Evolutionary conservation across 225 moss, liverwort and hornwort genomes (phyloP).

Genomic region (Polytrichum commune): DNA sequence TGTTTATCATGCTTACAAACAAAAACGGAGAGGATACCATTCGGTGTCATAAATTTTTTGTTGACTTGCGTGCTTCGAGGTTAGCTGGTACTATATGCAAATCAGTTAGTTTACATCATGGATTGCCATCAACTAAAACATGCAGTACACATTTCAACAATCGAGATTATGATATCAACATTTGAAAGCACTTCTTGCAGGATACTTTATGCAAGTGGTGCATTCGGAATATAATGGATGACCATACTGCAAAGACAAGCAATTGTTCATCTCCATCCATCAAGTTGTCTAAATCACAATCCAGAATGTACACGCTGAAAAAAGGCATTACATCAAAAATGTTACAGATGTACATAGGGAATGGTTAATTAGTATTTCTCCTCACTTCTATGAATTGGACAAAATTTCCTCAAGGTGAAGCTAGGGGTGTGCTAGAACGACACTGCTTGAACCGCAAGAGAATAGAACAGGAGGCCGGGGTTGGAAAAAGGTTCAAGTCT

Average conservation of each 20-base stretch:
- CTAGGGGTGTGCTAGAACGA: conserved; percentile 79
- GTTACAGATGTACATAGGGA: conserved; percentile 55
- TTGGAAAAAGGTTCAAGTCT: no score
- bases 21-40: conserved; percentile 50
- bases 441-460: conserved; percentile 80
- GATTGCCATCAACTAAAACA: no score
- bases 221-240: conserved; percentile 48
- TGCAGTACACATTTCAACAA: no score
- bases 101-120: no score
- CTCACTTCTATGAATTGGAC: conserved; percentile 91
- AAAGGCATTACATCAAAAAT: conserved; percentile 55
- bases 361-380: conserved; percentile 88
- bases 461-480: no score
- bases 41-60: conserved; percentile 62
- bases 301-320: conserved; percentile 56
- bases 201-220: conserved; percentile 35
- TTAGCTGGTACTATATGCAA: conserved; percentile 42
- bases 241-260: conserved; percentile 55
- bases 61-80: conserved; percentile 41
- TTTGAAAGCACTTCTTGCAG: no score
- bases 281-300: conserved; percentile 56
- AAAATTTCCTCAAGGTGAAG: conserved; percentile 96
- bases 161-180: no score
- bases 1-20: conserved; percentile 63
- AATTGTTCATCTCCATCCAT: conserved; percentile 62